Percentiles rank a stretch among this genome's conserved stretches.
These are phyloP conservation scores for Crucibulum laeve DNA, from an alignment of 768 basidiomycete genomes.

Conservation along the genomic window DNA sequence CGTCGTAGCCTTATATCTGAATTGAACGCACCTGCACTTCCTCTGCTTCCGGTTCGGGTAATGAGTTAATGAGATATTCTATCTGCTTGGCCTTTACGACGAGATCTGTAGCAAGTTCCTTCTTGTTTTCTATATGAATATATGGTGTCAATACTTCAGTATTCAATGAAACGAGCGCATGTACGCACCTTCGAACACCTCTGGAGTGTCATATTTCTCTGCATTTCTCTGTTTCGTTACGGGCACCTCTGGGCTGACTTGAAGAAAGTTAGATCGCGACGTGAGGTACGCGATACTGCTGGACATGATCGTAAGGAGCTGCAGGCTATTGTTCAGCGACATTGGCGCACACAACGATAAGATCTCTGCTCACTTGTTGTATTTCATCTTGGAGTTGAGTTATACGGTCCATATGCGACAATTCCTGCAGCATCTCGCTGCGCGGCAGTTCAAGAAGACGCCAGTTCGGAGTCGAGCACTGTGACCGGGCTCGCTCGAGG, in stretches of 20 bases:
- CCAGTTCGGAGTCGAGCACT: too few relatives aligned
- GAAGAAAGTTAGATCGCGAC: constrained; percentile 68
- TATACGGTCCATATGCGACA: constrained; percentile 93
- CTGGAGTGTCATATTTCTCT: constrained; percentile 68
- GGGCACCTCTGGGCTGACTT: constrained; percentile 77
- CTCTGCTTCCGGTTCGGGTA: constrained; percentile 77
- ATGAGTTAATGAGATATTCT: constrained; percentile 74
- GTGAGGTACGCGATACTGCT: constrained; percentile 79
- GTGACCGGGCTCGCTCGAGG: too few relatives aligned
- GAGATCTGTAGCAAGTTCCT: constrained; percentile 79
- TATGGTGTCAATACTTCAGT: background rate
- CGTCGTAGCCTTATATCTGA: too few relatives aligned
- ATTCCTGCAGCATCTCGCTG: constrained; percentile 89
- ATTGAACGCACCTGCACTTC: constrained; percentile 68
- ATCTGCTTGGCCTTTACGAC: constrained; percentile 87
- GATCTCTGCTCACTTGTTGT: constrained; percentile 55
- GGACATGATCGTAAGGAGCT: constrained; percentile 90
- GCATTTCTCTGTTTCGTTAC: constrained; percentile 74
- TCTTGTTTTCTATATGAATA: constrained; percentile 61
- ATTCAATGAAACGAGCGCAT: background rate
- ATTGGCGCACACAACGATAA: background rate
- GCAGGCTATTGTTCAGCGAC: background rate
- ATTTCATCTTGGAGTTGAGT: constrained; percentile 95
- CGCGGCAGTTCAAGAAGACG: constrained; percentile 16
- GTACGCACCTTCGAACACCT: constrained; percentile 67